Conservation (phyloP, 2,329 filamentous ascomycete species). For the Xylaria sp. region DNA sequence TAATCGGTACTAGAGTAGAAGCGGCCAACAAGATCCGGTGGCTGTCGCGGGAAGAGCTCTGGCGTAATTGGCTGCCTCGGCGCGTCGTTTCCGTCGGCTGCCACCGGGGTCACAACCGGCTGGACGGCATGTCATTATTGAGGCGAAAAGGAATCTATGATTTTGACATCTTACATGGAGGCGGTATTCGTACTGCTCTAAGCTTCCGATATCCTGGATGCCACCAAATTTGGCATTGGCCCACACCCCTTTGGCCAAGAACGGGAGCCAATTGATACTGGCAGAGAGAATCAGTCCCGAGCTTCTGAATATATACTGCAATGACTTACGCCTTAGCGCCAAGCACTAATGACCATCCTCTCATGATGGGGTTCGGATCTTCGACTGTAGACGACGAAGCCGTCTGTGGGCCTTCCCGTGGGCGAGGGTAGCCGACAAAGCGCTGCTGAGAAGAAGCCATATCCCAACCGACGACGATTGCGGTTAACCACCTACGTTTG, state of each 20-base stretch:
- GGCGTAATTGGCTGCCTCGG: constrained; percentile 49
- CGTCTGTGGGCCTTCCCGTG: constrained; percentile 39
- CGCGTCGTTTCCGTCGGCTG: constrained; percentile 40
- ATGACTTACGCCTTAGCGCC: constrained; percentile 41
- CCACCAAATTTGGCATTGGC: constrained; percentile 65
- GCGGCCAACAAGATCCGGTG: constrained; percentile 51
- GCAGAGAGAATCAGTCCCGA: neutral
- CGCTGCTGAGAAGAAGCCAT: constrained; percentile 32
- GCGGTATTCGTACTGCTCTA: constrained; percentile 52
- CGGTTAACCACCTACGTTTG: neutral
- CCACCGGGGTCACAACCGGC: constrained; percentile 63
- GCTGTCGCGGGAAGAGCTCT: constrained; percentile 49
- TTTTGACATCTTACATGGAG: constrained; percentile 51
- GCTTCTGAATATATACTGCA: constrained; percentile 39
- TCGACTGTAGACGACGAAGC: constrained; percentile 49
- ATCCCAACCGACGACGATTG: neutral
- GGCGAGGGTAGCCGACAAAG: constrained; percentile 39
- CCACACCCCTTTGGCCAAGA: constrained; percentile 72
- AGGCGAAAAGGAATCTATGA: neutral
- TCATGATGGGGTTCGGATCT: constrained; percentile 72
- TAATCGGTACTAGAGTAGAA: constrained; percentile 80
- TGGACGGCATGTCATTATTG: constrained; percentile 37
- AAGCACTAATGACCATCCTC: constrained; percentile 67
- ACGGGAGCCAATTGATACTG: constrained; percentile 64
- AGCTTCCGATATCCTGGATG: constrained; percentile 52